A percentile compares a stretch with the other conserved stretches of the same genome.
phyloP scores from a whole-genome alignment of 805 yeast species.

The Candida piceae region DNA sequence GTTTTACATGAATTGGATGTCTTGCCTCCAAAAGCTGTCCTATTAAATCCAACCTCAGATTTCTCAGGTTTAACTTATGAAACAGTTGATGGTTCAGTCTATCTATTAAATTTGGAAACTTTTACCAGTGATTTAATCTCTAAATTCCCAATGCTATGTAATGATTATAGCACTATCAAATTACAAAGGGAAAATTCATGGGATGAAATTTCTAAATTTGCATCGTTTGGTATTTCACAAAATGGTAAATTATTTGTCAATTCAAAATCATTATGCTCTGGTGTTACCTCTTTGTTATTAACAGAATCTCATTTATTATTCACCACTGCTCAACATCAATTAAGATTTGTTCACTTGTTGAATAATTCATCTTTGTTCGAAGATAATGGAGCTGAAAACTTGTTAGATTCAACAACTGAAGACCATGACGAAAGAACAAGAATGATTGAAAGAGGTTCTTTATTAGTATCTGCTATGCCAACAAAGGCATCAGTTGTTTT shows the following conservation, averaged over 20 bases:
- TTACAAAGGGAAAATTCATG: conserved; percentile 16
- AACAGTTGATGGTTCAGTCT: conserved; percentile 58
- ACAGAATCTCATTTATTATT: conserved; percentile 70
- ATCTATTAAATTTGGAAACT: conserved; percentile 33
- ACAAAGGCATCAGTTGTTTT: conserved; percentile 75
- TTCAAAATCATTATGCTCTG: conserved; percentile 52
- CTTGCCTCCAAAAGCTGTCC: conserved; percentile 44
- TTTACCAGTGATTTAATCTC: conserved; percentile 32
- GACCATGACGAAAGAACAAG: conserved; percentile 75
- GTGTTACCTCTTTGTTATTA: conserved; percentile 75
- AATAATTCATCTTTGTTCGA: conserved; percentile 20
- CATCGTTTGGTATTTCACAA: conserved; percentile 68
- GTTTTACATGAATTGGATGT: conserved; percentile 39
- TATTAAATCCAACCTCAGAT: conserved; percentile 51
- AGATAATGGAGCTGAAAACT: conserved; percentile 10
- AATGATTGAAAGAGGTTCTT: conserved; percentile 85
- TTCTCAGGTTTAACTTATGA: conserved; percentile 51
- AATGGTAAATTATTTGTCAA: conserved; percentile 73
- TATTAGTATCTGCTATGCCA: conserved; percentile 78
- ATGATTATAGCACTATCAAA: conserved; percentile 46
- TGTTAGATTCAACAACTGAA: conserved; percentile 7
- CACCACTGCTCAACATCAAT: conserved; percentile 82
- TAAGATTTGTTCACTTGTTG: conserved; percentile 72
- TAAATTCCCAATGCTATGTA: conserved; percentile 67
- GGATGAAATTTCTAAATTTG: conserved; percentile 14